Evolutionary conservation across 148 eudicot genomes (phyloP), one percentile per base, ranked within the genome.

Genomic region (Nepenthes mirabilis): DNA sequence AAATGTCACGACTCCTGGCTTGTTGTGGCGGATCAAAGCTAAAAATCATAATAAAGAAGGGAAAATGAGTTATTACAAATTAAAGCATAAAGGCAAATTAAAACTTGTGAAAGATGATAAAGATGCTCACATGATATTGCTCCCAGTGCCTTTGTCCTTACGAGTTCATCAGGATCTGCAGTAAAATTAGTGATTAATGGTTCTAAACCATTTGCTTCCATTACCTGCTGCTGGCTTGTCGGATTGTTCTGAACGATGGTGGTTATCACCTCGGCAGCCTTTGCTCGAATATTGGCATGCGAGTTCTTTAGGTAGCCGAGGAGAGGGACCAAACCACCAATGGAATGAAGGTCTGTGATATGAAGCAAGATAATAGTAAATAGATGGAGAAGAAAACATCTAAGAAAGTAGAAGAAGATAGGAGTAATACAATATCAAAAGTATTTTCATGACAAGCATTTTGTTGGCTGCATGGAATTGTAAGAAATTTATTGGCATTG

Each of bases 241-340:
- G 98, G 98, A 58, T 93, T 93, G 67, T 93, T 93, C 66, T 93
- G 98, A 55, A 93, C 98, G 53, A 88, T 73, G 6, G 98, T 93
- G 9, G 88, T 79, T 40, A 93, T 82, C n/a, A 93, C 98, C 49
- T 93, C 98, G n/a, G 98, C 96, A 53, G 96, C 98, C 70, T 93
- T 93, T 55, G 98, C 98, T 62, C 95, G 77, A 9, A 93, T 80
- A 62, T 80, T 80, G 14, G 96, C 81, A 74, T 88, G 91, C 34
- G 77, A 67, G 59, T 83, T 88, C 77, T 77, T 88, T 11, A 93
- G 72, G 54, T 88, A 80, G 52, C 75, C 83, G 36, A 93, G 87
- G 48, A 93, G 87, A 58, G 98, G 98, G 49, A 50, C 76, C 77
- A 93, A 63, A 35, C 98, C 98, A 61, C 98, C 98, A 68, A 93